A percentile compares a stretch with the other conserved stretches of the same genome.
phyloP scores from a whole-genome alignment of 345 rosid species.

The Gossypium herbaceum region DNA sequence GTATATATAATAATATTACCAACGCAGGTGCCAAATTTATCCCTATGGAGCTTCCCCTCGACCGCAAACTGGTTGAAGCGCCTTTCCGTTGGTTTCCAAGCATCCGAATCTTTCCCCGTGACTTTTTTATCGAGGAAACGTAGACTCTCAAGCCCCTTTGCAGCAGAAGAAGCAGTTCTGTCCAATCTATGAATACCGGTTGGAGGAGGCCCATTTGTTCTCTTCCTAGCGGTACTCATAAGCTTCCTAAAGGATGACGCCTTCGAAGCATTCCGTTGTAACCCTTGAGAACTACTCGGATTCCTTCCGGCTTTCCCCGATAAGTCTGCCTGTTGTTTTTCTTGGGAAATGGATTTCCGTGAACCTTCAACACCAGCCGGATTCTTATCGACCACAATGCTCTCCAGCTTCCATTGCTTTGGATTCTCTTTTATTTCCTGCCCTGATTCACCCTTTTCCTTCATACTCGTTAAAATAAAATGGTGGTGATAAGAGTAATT shows the following conservation, averaged over 20 bases:
- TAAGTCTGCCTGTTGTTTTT: background rate
- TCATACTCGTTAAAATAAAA: background rate
- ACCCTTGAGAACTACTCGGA: background rate
- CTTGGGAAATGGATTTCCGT: background rate
- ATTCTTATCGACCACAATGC: background rate
- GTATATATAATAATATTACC: slow-evolving; percentile 11
- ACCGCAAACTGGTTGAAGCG: slow-evolving; percentile 65
- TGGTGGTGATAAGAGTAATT: background rate
- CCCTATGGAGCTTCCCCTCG: slow-evolving; percentile 48
- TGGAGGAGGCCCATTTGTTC: slow-evolving; percentile 27
- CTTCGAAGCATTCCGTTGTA: background rate
- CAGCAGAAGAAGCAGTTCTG: slow-evolving; percentile 58
- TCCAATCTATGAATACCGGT: slow-evolving; percentile 26
- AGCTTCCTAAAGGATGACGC: slow-evolving; percentile 34
- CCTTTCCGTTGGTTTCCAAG: slow-evolving; percentile 76
- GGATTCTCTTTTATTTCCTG: background rate
- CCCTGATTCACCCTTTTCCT: background rate
- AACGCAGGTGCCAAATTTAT: slow-evolving; percentile 74
- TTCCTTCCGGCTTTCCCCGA: background rate
- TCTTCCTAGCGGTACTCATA: slow-evolving; percentile 43
- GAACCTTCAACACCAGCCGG: too few relatives aligned
- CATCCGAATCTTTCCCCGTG: slow-evolving; percentile 73
- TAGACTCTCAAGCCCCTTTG: slow-evolving; percentile 72
- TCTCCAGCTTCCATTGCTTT: background rate
- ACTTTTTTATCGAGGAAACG: slow-evolving; percentile 74